phyloP scores from a whole-genome alignment of 163 green algal genomes.

The Chlorella variabilis region DNA sequence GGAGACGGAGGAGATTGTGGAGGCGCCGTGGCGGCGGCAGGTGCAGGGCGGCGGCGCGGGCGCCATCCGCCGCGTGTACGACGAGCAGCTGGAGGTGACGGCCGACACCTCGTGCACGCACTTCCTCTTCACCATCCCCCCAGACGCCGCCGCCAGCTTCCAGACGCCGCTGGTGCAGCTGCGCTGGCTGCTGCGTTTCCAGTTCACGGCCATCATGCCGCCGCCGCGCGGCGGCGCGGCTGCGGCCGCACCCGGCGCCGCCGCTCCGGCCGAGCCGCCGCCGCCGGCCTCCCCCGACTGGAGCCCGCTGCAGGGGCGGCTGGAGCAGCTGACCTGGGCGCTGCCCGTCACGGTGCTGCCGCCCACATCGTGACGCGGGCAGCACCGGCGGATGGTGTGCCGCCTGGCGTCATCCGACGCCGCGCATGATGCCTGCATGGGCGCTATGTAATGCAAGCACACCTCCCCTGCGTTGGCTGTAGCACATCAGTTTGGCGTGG shows the following conservation, averaged over 20 bases:
- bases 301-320: slow-evolving; percentile 25
- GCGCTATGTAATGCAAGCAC: too few species aligned
- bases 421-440: too few species aligned
- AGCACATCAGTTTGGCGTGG: too few species aligned
- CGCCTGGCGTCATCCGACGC: too few species aligned
- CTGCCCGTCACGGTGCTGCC: slow-evolving; percentile 67
- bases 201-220: slow-evolving; percentile 59
- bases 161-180: slow-evolving; percentile 67
- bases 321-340: slow-evolving; percentile 68
- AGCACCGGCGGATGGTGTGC: too few species aligned
- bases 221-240: not conserved
- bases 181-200: slow-evolving; percentile 78
- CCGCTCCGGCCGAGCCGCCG: too few species aligned
- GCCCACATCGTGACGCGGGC: slow-evolving; percentile 9
- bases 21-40: slow-evolving; percentile 50
- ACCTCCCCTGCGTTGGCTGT: too few species aligned
- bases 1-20: slow-evolving; percentile 76
- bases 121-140: slow-evolving; percentile 77
- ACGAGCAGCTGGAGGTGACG: slow-evolving; percentile 73
- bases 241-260: not conserved
- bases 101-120: slow-evolving; percentile 65
- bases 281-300: not conserved
- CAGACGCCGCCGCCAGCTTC: slow-evolving; percentile 68
- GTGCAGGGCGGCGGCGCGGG: slow-evolving; percentile 14
- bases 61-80: slow-evolving; percentile 47